A percentile compares a stretch with the other conserved stretches of the same genome.
Evolutionary conservation across 1,139 yeast species (phyloP).

Genomic region (Lodderomyces beijingensis): DNA sequence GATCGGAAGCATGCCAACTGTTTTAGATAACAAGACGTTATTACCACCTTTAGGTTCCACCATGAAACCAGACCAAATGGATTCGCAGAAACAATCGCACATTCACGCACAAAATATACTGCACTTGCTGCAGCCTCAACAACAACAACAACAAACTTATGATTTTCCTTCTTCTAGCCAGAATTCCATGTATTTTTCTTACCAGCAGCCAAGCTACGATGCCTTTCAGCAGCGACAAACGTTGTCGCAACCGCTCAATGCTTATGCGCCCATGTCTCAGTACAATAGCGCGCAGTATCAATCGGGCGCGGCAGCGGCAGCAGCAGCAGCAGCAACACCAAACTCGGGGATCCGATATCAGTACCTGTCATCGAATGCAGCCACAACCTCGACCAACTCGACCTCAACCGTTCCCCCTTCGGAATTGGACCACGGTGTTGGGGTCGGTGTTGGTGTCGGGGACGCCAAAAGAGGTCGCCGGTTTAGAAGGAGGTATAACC

Average conservation of each 20-base stretch:
- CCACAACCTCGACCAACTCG: neutral
- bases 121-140: slow-evolving; percentile 2
- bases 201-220: slow-evolving; percentile 6
- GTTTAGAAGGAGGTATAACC: slow-evolving; percentile 65
- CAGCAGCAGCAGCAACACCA: slow-evolving; percentile 2
- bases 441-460: too few species aligned
- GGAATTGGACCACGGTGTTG: slow-evolving; percentile 10
- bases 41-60: slow-evolving; percentile 12
- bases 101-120: neutral
- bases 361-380: slow-evolving; percentile 2
- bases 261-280: slow-evolving; percentile 3
- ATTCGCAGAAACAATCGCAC: slow-evolving; percentile 1
- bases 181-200: slow-evolving; percentile 3
- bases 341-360: slow-evolving; percentile 4
- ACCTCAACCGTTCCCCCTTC: neutral
- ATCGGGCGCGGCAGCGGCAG: neutral
- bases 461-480: slow-evolving; percentile 31
- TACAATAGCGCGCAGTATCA: slow-evolving; percentile 4
- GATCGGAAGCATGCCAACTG: slow-evolving; percentile 6
- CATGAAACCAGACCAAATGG: slow-evolving; percentile 7
- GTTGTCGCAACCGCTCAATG: slow-evolving; percentile 3
- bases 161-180: slow-evolving; percentile 3
- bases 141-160: slow-evolving; percentile 7
- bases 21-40: slow-evolving; percentile 6
- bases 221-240: slow-evolving; percentile 6